These are phyloP conservation scores for Malus hybrid DNA, from an alignment of 331 rosid species.

Conservation along the genomic window DNA sequence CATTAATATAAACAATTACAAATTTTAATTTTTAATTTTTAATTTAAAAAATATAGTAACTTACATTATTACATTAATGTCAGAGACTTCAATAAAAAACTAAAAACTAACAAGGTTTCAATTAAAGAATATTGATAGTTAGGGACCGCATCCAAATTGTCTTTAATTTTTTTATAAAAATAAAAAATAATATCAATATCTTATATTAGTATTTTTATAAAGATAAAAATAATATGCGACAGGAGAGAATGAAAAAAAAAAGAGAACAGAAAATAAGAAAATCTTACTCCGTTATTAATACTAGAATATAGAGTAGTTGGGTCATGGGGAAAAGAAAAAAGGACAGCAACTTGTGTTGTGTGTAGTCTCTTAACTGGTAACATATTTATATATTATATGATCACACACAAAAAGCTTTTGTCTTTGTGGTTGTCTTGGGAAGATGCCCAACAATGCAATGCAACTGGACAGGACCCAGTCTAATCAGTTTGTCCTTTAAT, in stretches of 20 bases:
- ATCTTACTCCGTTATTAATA: no score
- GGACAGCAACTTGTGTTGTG: neutral
- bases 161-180: no score
- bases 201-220: no score
- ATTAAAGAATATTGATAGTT: no score
- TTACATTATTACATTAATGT: no score
- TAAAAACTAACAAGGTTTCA: no score
- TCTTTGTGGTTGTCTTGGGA: neutral
- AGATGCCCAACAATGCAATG: neutral
- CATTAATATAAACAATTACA: no score
- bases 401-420: neutral
- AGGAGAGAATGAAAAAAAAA: accelerated
- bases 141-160: no score
- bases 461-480: neutral
- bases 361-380: neutral
- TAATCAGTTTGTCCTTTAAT: neutral
- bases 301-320: neutral
- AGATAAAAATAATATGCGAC: accelerated
- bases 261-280: accelerated
- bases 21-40: no score
- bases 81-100: no score
- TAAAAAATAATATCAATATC: no score
- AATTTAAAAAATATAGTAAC: no score
- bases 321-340: neutral
- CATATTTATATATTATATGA: neutral